phyloP scores from a whole-genome alignment of 73 alveolate species.

The Blepharisma japonicum region DNA sequence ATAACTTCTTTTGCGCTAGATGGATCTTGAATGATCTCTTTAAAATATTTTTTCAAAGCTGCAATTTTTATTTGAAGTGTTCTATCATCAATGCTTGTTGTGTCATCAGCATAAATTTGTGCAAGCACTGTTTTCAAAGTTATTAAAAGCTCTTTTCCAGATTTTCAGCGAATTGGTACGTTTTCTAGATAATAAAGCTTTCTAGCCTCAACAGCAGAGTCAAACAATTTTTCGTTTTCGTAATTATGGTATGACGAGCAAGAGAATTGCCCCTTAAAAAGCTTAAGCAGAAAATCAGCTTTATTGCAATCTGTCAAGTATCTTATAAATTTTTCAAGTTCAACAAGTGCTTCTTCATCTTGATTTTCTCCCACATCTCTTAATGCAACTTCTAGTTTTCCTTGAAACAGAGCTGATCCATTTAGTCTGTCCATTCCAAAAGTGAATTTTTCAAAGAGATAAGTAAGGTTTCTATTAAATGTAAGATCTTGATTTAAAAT shows the following conservation, averaged over 20 bases:
- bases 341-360: not conserved
- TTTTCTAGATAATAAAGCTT: not conserved
- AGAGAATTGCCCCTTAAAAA: not conserved
- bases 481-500: constrained; percentile 54
- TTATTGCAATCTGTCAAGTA: not conserved
- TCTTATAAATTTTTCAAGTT: not conserved
- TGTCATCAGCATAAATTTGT: constrained; percentile 5
- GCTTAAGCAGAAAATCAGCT: not conserved
- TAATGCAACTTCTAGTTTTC: not conserved
- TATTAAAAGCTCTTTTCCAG: not conserved
- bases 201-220: not conserved
- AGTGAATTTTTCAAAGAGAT: not conserved
- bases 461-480: not conserved
- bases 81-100: not conserved
- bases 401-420: not conserved
- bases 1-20: not conserved
- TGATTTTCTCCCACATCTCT: constrained; percentile 13
- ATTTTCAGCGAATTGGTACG: not conserved
- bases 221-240: constrained; percentile 25
- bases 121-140: not conserved
- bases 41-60: not conserved
- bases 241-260: constrained; percentile 20
- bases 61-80: not conserved
- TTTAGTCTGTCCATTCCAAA: not conserved
- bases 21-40: not conserved